Evolutionary conservation across 257 asterid species (phyloP).

Genomic region (Solanum tarijense): DNA sequence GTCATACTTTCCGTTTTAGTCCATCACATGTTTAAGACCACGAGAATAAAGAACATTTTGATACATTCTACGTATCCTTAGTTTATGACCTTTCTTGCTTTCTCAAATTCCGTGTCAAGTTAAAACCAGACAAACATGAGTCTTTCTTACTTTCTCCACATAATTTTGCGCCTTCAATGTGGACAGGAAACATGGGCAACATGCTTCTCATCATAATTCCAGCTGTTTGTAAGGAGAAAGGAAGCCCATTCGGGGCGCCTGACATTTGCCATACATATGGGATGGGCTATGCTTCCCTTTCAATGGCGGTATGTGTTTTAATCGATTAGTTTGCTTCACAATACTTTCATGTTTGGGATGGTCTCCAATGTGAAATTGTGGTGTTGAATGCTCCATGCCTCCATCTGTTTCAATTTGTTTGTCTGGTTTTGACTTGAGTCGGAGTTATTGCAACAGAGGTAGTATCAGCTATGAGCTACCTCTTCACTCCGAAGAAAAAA

Average conservation of each 20-base stretch:
- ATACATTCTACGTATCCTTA: not conserved
- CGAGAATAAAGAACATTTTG: not conserved
- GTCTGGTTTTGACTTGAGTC: not conserved
- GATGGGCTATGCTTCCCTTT: conserved; percentile 13
- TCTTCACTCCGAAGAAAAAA: not conserved
- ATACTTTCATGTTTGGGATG: not conserved
- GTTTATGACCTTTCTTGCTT: not conserved
- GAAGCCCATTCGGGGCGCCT: conserved; percentile 15
- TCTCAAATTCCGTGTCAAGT: not conserved
- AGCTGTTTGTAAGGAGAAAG: conserved; percentile 63
- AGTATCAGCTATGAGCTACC: not conserved
- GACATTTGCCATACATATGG: conserved; percentile 4
- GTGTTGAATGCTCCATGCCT: not conserved
- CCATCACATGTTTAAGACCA: not conserved
- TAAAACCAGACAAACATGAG: not conserved
- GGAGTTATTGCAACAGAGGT: not conserved
- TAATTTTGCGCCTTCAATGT: not conserved
- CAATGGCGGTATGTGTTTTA: conserved; percentile 14
- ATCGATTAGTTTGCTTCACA: not conserved
- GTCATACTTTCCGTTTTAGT: not conserved
- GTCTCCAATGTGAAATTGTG: not conserved
- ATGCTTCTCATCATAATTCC: conserved; percentile 75
- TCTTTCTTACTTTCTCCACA: not conserved
- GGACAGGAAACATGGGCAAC: conserved; percentile 73
- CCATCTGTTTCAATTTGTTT: not conserved